A percentile compares a stretch with the other conserved stretches of the same genome.
phyloP scores from a whole-genome alignment of 352 stramenopile species.

The Globisporangium acanthophoron region DNA sequence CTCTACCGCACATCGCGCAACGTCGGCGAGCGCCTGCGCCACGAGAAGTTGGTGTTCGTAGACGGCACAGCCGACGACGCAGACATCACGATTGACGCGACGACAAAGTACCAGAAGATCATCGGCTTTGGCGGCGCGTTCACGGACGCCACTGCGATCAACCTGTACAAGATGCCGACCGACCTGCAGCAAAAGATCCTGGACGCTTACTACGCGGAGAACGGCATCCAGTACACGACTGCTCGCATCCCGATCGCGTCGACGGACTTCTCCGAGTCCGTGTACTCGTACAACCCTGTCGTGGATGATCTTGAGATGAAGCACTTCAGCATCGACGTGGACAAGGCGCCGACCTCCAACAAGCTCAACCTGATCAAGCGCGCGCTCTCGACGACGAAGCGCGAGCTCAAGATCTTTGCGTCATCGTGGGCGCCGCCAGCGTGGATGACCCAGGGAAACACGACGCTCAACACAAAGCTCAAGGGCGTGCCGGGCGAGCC shows the following conservation, averaged over 20 bases:
- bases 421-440: constrained; percentile 81
- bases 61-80: constrained; percentile 19
- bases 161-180: constrained; percentile 57
- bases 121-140: constrained; percentile 88
- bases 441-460: constrained; percentile 83
- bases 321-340: constrained; percentile 74
- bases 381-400: constrained; percentile 32
- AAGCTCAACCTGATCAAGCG: constrained; percentile 73
- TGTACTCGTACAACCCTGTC: constrained; percentile 83
- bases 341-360: constrained; percentile 43
- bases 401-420: constrained; percentile 64
- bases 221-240: constrained; percentile 74
- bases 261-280: constrained; percentile 78
- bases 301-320: constrained; percentile 54
- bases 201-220: constrained; percentile 65
- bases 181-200: constrained; percentile 59
- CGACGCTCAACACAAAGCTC: constrained; percentile 45
- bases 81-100: constrained; percentile 44
- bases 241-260: constrained; percentile 78
- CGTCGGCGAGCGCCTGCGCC: constrained; percentile 39
- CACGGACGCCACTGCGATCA: constrained; percentile 78
- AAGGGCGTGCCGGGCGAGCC: constrained; percentile 49
- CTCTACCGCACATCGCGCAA: constrained; percentile 41
- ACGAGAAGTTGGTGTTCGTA: constrained; percentile 27
- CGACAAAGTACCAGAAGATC: constrained; percentile 68